Percentiles rank a stretch among this genome's conserved stretches.
phyloP scores from a whole-genome alignment of 2,329 filamentous ascomycete genomes.

The Diaporthe amygdali region DNA sequence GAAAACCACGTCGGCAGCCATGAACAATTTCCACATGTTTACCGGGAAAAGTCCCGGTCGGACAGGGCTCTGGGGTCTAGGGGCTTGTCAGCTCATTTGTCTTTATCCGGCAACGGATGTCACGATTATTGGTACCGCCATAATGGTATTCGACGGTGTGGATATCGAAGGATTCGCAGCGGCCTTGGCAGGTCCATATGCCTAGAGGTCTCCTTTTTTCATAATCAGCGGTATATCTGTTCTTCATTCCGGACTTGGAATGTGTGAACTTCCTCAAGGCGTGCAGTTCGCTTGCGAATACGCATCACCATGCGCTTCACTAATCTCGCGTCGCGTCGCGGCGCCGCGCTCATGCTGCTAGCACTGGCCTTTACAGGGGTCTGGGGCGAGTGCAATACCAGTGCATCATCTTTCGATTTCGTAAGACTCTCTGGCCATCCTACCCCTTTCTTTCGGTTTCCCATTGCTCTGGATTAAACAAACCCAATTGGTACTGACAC shows the following conservation, averaged over 20 bases:
- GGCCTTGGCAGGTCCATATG: background rate
- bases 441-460: background rate
- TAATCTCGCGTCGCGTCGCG: background rate
- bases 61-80: background rate
- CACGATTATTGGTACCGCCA: background rate
- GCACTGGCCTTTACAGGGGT: background rate
- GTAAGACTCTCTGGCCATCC: background rate
- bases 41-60: background rate
- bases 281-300: background rate
- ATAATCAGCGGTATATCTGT: background rate
- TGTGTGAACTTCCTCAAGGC: background rate
- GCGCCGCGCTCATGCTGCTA: background rate
- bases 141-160: background rate
- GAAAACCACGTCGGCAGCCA: background rate
- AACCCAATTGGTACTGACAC: background rate
- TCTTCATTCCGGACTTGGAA: background rate
- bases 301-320: background rate
- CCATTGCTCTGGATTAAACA: no score
- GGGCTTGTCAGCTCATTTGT: background rate
- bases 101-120: constrained; percentile 7
- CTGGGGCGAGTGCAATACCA: background rate
- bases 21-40: background rate
- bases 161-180: constrained; percentile 12
- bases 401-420: constrained; percentile 1
- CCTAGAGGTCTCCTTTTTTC: background rate